phyloP scores from a whole-genome alignment of 2,329 filamentous ascomycete genomes.

The Phyllosticta citrichinensis region DNA sequence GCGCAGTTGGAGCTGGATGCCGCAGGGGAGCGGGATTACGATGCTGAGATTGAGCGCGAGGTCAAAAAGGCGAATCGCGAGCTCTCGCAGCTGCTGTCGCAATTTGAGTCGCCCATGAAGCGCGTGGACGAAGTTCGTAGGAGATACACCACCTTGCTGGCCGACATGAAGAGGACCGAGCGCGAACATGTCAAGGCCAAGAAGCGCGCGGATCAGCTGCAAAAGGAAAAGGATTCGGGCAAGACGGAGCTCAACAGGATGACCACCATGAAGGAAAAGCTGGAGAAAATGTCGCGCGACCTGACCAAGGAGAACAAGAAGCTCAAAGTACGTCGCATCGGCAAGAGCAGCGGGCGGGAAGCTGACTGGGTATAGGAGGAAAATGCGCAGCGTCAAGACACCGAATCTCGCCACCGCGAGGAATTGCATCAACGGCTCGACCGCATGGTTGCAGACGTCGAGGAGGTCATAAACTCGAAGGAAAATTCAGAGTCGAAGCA shows the following conservation, averaged over 20 bases:
- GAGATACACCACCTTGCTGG: constrained; percentile 81
- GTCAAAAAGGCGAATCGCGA: constrained; percentile 91
- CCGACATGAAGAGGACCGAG: constrained; percentile 92
- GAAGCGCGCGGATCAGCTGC: constrained; percentile 83
- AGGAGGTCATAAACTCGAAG: constrained; percentile 80
- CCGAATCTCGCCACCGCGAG: constrained; percentile 69
- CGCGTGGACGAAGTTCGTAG: constrained; percentile 86
- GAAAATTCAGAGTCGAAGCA: constrained; percentile 57
- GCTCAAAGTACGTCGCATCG: constrained; percentile 60
- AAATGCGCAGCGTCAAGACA: constrained; percentile 75
- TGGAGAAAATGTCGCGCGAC: constrained; percentile 92
- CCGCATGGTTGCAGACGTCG: constrained; percentile 69
- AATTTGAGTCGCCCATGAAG: constrained; percentile 83
- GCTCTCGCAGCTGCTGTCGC: constrained; percentile 70
- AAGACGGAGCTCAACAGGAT: constrained; percentile 85
- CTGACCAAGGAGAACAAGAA: constrained; percentile 97
- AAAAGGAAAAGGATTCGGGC: constrained; percentile 91
- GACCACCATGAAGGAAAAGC: constrained; percentile 82
- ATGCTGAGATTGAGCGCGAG: constrained; percentile 91
- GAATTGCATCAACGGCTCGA: constrained; percentile 81
- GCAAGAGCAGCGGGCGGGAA: background rate
- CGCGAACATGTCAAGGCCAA: constrained; percentile 93
- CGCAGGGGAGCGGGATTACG: constrained; percentile 88
- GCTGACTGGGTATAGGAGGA: constrained; percentile 53
- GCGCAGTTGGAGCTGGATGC: constrained; percentile 91